Percentiles rank a stretch among this genome's conserved stretches.
Evolutionary conservation across 2,329 filamentous ascomycete species (phyloP).

Genomic region (Cordyceps cateniannulata): DNA sequence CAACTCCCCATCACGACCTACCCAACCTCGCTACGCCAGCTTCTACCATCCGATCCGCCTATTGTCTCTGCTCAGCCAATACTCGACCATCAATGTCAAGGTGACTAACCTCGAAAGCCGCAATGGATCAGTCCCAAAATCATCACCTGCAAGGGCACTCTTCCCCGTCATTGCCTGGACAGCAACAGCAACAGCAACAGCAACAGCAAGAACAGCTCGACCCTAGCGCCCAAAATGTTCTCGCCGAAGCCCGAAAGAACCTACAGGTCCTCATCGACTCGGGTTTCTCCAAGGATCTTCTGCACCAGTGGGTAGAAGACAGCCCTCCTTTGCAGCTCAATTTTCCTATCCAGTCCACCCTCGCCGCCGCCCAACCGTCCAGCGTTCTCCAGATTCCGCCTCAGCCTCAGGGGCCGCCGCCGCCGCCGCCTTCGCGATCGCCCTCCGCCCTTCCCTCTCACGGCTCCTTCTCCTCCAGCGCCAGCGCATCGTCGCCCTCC

Average conservation of each 20-base stretch:
- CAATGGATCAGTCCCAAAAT: constrained; percentile 27
- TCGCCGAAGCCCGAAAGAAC: constrained; percentile 39
- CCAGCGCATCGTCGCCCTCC: constrained; percentile 13
- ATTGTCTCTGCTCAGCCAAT: not conserved
- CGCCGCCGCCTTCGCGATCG: constrained; percentile 14
- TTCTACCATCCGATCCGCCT: not conserved
- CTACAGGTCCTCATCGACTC: constrained; percentile 40
- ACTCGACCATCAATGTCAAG: constrained; percentile 18
- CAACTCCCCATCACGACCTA: not conserved
- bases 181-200: constrained; percentile 18
- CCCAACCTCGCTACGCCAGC: not conserved
- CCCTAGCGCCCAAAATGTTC: constrained; percentile 35
- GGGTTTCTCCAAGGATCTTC: constrained; percentile 36
- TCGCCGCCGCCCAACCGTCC: constrained; percentile 10
- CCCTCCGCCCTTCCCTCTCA: constrained; percentile 13
- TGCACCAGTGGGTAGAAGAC: constrained; percentile 35
- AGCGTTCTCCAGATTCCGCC: constrained; percentile 11
- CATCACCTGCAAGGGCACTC: constrained; percentile 23
- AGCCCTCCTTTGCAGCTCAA: constrained; percentile 28
- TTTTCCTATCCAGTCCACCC: constrained; percentile 13
- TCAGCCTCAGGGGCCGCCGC: constrained; percentile 16
- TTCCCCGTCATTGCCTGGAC: constrained; percentile 17
- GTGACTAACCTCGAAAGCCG: constrained; percentile 19
- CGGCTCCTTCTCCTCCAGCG: not conserved
- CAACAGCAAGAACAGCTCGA: constrained; percentile 23